phyloP scores from a whole-genome alignment of 2,329 filamentous ascomycete species.

The Aspergillus fructus region DNA sequence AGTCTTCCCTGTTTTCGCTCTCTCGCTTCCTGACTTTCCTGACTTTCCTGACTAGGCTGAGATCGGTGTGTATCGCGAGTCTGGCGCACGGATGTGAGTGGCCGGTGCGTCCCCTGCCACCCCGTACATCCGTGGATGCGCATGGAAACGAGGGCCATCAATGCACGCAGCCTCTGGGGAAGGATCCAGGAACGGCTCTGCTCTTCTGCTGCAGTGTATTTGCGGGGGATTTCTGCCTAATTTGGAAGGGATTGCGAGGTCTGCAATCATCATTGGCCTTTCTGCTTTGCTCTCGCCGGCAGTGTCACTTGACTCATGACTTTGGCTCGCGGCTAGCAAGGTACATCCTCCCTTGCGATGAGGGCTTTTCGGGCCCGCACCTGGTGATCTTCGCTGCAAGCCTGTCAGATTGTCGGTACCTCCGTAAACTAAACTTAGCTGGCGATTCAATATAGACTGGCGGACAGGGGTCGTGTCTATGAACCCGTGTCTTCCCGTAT shows the following conservation, averaged over 20 bases:
- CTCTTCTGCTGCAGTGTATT: background rate
- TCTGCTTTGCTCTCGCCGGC: background rate
- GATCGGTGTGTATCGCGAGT: constrained; percentile 7
- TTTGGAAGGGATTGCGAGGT: constrained; percentile 10
- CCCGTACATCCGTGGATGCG: background rate
- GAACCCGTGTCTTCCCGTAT: background rate
- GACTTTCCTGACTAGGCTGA: constrained; percentile 4
- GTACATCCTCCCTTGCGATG: too few species aligned
- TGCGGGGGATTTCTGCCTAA: background rate
- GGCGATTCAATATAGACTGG: background rate
- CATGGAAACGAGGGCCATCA: too few species aligned
- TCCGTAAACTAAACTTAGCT: background rate
- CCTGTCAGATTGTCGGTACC: background rate
- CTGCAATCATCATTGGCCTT: background rate
- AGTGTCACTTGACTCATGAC: background rate
- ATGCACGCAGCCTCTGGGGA: background rate
- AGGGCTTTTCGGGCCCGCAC: background rate
- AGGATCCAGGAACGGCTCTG: constrained; percentile 5
- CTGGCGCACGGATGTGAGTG: background rate
- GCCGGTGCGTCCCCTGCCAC: background rate
- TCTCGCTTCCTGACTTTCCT: background rate
- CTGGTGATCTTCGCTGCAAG: background rate
- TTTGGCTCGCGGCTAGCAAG: too few species aligned
- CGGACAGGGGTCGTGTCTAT: background rate
- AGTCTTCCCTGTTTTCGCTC: too few species aligned